Conservation (phyloP, 2,329 filamentous ascomycete species). For the Nothophaeocryptopus gaeumannii region DNA sequence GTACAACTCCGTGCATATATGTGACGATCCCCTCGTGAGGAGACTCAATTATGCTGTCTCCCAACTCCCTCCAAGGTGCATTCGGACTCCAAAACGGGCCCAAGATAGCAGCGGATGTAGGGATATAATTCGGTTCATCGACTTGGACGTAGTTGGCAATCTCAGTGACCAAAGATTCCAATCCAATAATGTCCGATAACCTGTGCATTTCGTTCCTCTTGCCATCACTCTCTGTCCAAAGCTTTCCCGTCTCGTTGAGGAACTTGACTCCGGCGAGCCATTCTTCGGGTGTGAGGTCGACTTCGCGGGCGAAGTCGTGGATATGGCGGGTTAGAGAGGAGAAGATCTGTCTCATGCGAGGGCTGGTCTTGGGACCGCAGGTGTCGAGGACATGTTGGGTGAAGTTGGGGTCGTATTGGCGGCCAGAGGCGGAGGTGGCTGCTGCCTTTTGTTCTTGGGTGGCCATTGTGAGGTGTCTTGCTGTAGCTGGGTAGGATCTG, state of each 20-base stretch:
- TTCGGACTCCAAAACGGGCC: slow-evolving; percentile 74
- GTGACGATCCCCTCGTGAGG: slow-evolving; percentile 58
- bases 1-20: slow-evolving; percentile 68
- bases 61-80: slow-evolving; percentile 67
- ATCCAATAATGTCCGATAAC: slow-evolving; percentile 69
- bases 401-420: slow-evolving; percentile 71
- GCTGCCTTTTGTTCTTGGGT: slow-evolving; percentile 1
- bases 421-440: slow-evolving; percentile 9
- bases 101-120: slow-evolving; percentile 73
- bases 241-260: slow-evolving; percentile 70
- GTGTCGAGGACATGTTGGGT: slow-evolving; percentile 70
- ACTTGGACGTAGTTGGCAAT: slow-evolving; percentile 61
- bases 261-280: slow-evolving; percentile 74
- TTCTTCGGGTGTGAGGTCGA: slow-evolving; percentile 73
- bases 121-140: slow-evolving; percentile 59
- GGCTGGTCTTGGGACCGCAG: slow-evolving; percentile 67
- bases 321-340: slow-evolving; percentile 65
- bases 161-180: slow-evolving; percentile 68
- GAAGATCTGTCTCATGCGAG: slow-evolving; percentile 64
- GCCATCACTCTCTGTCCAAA: slow-evolving; percentile 54
- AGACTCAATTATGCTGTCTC: slow-evolving; percentile 62
- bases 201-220: slow-evolving; percentile 73
- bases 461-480: neutral
- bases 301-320: slow-evolving; percentile 75
- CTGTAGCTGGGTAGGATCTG: neutral